These are phyloP conservation scores for Pyracantha coccinea DNA, from an alignment of 331 rosid species.

Conservation along the genomic window DNA sequence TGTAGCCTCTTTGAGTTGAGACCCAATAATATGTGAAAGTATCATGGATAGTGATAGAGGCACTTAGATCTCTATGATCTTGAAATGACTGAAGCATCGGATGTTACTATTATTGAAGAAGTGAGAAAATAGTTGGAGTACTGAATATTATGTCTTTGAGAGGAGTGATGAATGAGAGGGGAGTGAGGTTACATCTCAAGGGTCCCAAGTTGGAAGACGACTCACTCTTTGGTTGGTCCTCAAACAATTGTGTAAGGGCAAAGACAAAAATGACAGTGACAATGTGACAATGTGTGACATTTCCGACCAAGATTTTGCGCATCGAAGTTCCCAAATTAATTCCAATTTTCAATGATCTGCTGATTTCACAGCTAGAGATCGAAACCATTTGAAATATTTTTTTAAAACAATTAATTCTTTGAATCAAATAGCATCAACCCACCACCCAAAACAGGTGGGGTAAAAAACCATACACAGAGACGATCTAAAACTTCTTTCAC, in stretches of 20 bases:
- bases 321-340: slow-evolving; percentile 25
- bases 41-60: slow-evolving; percentile 33
- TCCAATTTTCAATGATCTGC: slow-evolving; percentile 38
- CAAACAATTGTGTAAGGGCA: slow-evolving; percentile 21
- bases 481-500: not conserved
- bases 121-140: not conserved
- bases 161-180: not conserved
- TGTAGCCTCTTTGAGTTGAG: not conserved
- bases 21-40: slow-evolving; percentile 13
- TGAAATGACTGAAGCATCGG: not conserved
- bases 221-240: slow-evolving; percentile 27
- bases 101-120: slow-evolving; percentile 10
- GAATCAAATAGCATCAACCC: slow-evolving; percentile 4
- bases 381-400: slow-evolving; percentile 34
- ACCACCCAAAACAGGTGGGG: not conserved
- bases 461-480: not conserved
- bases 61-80: slow-evolving; percentile 39
- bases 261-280: slow-evolving; percentile 23
- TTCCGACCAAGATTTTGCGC: slow-evolving; percentile 24
- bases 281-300: slow-evolving; percentile 10
- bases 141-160: not conserved
- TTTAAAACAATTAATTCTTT: slow-evolving; percentile 12
- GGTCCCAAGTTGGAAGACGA: slow-evolving; percentile 12
- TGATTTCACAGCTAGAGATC: slow-evolving; percentile 10
- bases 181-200: not conserved